These are phyloP conservation scores for Pseudozyma thailandica DNA, from an alignment of 1,284 basidiomycete species.

Conservation along the genomic window DNA sequence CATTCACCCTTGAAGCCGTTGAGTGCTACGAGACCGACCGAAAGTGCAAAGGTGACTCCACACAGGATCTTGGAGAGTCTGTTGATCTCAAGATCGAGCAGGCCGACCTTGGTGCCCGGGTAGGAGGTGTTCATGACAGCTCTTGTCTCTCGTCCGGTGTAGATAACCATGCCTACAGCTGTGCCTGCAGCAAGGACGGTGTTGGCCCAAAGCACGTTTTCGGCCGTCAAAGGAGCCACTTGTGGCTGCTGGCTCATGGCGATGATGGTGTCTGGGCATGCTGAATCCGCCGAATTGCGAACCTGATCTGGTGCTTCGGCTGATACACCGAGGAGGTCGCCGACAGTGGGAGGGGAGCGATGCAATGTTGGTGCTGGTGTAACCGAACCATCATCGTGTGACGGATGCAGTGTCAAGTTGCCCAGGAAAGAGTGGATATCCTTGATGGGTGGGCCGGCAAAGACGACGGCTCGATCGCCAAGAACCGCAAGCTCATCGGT, in stretches of 20 bases:
- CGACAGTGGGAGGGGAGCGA: slow-evolving; percentile 69
- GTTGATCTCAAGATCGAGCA: slow-evolving; percentile 94
- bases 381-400: slow-evolving; percentile 24
- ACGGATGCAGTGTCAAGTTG: slow-evolving; percentile 80
- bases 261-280: slow-evolving; percentile 67
- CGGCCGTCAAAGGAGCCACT: slow-evolving; percentile 74
- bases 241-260: slow-evolving; percentile 59
- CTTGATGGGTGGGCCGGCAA: slow-evolving; percentile 92
- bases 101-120: slow-evolving; percentile 91
- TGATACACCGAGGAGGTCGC: slow-evolving; percentile 27
- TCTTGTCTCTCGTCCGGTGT: slow-evolving; percentile 92
- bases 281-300: slow-evolving; percentile 27
- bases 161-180: slow-evolving; percentile 90
- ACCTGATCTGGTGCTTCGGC: slow-evolving; percentile 21
- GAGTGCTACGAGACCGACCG: slow-evolving; percentile 88
- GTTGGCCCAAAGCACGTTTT: slow-evolving; percentile 97
- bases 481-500: slow-evolving; percentile 77
- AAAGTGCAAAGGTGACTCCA: slow-evolving; percentile 89
- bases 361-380: slow-evolving; percentile 22
- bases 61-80: slow-evolving; percentile 96
- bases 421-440: slow-evolving; percentile 97
- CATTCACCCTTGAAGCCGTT: slow-evolving; percentile 96
- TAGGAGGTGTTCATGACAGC: slow-evolving; percentile 99
- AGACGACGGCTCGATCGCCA: slow-evolving; percentile 43
- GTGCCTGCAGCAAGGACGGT: slow-evolving; percentile 95